Base-by-base conservation (phyloP, 2,329 filamentous ascomycete genomes). In the Harringtonia lauricola region DNA sequence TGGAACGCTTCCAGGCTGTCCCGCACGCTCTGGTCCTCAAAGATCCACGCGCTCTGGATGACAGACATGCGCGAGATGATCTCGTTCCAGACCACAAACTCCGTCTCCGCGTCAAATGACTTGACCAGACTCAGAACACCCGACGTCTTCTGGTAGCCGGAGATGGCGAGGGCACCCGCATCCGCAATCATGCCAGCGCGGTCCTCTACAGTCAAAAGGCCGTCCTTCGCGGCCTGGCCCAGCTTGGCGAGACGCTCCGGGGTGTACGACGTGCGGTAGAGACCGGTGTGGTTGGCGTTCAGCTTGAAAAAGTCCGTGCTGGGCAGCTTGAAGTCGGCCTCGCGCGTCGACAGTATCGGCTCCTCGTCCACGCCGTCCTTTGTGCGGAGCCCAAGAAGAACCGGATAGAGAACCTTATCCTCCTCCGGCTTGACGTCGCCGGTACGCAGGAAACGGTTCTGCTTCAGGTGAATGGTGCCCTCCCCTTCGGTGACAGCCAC, bases 81-180 rank as follows among this genome's bases (percentile, higher is more conserved):
- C 62, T 95, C 89, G 52, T 86, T 88, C 90, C 90, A 96, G 3
- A 96, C 90, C 33, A 95, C 86, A 52, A 88, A 95, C 55, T 94
- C 86, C 1, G 79, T 71, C 66, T 96, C 90, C 2, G 79, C 72
- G 61, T 86, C 84, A 49, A 96, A 92, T 40, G 84, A 81, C 60
- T 94, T 85, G 43, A 96, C 72, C 14, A 96, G 72, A 43, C 83
- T 88, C 36, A 96, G 66, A 42, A 95, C 74, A 13, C 87, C 88
- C 15, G 89, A 94, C 1, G 90, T 95, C 71, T 86, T 94, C 62
- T 94, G 86, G 62, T 94, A 94, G 28, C 90, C 90, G 39, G 89
- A 92, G 30, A 85, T 77, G 42, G 90, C 86, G 53, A 96, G 72
- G 26, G 90, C 87, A 54, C 87, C 88, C 4, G 90, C 88, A 62